Conservation (phyloP, 2,329 filamentous ascomycete genomes). For the Colletotrichum siamense region DNA sequence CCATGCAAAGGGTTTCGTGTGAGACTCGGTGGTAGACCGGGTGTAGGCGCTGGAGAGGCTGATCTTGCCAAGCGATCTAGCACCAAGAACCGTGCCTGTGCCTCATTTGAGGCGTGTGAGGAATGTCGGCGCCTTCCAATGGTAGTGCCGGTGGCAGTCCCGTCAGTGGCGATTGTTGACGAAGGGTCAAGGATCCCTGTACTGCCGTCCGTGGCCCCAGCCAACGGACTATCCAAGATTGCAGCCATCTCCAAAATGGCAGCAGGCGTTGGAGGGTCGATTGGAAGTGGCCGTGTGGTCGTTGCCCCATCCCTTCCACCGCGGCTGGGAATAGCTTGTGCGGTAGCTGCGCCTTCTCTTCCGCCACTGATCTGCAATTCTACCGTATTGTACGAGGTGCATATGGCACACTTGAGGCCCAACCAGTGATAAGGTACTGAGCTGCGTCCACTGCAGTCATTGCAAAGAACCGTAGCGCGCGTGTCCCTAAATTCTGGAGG, state of each 20-base stretch:
- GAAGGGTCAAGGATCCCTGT: neutral
- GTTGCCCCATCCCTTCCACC: neutral
- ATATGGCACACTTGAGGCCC: slow-evolving; percentile 84
- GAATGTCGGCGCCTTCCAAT: slow-evolving; percentile 41
- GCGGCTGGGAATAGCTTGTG: neutral
- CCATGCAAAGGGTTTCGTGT: slow-evolving; percentile 18
- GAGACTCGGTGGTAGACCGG: neutral
- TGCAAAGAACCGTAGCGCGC: slow-evolving; percentile 85
- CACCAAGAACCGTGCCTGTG: slow-evolving; percentile 35
- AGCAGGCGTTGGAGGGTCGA: neutral
- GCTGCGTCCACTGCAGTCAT: slow-evolving; percentile 90
- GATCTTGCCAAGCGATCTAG: slow-evolving; percentile 44
- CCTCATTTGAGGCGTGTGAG: slow-evolving; percentile 32
- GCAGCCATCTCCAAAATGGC: neutral
- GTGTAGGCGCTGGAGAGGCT: slow-evolving; percentile 8
- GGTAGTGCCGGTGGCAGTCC: neutral
- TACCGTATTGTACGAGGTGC: slow-evolving; percentile 73
- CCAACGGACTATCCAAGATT: neutral
- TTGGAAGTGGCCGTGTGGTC: neutral
- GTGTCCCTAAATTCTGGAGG: slow-evolving; percentile 81
- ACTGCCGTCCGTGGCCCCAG: neutral
- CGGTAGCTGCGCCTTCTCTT: neutral
- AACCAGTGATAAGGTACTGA: slow-evolving; percentile 93
- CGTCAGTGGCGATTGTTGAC: neutral
- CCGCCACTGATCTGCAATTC: slow-evolving; percentile 66